These are phyloP conservation scores for Diversispora epigaea DNA, from an alignment of 192 early-diverging fungal genomes.

Conservation along the genomic window DNA sequence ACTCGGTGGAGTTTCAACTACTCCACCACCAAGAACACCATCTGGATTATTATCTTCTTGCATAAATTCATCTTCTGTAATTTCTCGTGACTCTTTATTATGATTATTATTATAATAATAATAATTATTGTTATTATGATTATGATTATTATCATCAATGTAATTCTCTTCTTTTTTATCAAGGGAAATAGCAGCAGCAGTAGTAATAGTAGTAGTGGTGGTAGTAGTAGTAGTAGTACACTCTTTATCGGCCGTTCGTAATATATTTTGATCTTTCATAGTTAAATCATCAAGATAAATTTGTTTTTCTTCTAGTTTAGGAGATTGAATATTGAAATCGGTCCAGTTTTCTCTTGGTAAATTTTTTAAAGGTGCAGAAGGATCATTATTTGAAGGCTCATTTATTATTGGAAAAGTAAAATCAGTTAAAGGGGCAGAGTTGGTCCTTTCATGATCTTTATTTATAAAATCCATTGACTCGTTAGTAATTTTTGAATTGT, in stretches of 20 bases:
- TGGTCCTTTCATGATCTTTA: background rate
- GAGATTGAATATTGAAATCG: background rate
- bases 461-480: constrained; percentile 8
- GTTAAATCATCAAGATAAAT: background rate
- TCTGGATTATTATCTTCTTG: background rate
- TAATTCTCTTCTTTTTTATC: no score
- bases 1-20: constrained; percentile 25
- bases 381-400: background rate
- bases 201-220: no score
- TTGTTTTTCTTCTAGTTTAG: background rate
- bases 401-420: no score
- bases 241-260: background rate
- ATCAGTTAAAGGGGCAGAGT: background rate
- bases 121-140: no score
- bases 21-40: background rate
- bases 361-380: background rate
- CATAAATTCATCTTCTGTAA: constrained; percentile 11
- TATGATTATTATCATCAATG: no score
- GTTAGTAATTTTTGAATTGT: background rate
- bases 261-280: background rate
- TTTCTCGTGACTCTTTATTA: background rate
- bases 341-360: background rate
- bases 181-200: no score
- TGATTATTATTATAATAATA: background rate
- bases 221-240: background rate